Conservation (phyloP, 2,329 filamentous ascomycete species). For the Colletotrichum sp. region DNA sequence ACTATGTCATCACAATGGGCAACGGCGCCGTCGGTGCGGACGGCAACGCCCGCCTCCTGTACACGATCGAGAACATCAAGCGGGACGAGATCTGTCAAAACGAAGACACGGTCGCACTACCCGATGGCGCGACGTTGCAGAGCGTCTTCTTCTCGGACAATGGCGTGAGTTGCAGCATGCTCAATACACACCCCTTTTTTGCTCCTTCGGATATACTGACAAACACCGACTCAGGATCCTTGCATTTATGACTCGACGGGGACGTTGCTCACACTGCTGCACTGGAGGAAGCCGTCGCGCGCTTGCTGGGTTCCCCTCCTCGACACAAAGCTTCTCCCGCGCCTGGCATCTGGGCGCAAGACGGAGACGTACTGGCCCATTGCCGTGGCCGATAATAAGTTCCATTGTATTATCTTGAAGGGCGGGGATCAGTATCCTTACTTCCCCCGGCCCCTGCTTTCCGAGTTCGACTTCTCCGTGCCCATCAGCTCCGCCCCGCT, state of each 20-base stretch:
- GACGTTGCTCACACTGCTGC: slow-evolving; percentile 83
- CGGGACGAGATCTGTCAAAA: slow-evolving; percentile 93
- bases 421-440: slow-evolving; percentile 92
- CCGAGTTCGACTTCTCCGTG: slow-evolving; percentile 91
- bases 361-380: slow-evolving; percentile 94
- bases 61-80: slow-evolving; percentile 95
- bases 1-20: slow-evolving; percentile 95
- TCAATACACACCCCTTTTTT: neutral
- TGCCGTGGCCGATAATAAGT: slow-evolving; percentile 87
- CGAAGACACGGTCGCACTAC: slow-evolving; percentile 88
- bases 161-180: slow-evolving; percentile 65
- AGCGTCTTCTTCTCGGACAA: slow-evolving; percentile 91
- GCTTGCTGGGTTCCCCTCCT: slow-evolving; percentile 92
- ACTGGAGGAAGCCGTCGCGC: slow-evolving; percentile 87
- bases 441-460: slow-evolving; percentile 87
- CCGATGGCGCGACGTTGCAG: slow-evolving; percentile 74
- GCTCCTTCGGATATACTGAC: neutral
- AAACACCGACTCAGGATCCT: slow-evolving; percentile 67
- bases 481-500: slow-evolving; percentile 67
- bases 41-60: slow-evolving; percentile 79
- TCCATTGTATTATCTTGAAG: slow-evolving; percentile 99
- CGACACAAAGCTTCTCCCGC: slow-evolving; percentile 83
- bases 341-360: slow-evolving; percentile 84
- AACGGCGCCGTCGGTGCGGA: slow-evolving; percentile 86
- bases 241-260: slow-evolving; percentile 96